Evolutionary conservation across 345 rosid species (phyloP).

Genomic region (Ceriops zippeliana): DNA sequence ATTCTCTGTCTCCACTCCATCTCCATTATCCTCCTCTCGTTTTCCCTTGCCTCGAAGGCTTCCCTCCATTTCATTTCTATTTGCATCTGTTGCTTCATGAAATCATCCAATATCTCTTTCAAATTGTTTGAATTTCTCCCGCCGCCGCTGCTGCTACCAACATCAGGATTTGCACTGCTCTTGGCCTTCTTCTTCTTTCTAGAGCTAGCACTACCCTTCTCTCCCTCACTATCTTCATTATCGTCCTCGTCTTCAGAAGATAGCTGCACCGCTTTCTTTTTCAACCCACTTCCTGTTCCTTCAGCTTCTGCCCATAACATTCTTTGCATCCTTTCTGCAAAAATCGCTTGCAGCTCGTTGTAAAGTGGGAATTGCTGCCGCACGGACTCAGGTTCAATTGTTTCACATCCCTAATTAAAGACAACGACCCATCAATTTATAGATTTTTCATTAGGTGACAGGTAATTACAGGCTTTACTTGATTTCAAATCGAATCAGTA

Average conservation of each 20-base stretch:
- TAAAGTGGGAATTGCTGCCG: slow-evolving; percentile 86
- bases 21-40: slow-evolving; percentile 69
- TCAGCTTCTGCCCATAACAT: slow-evolving; percentile 74
- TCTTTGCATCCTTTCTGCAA: slow-evolving; percentile 60
- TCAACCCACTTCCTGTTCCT: slow-evolving; percentile 51
- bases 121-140: slow-evolving; percentile 22
- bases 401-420: slow-evolving; percentile 67
- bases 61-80: slow-evolving; percentile 91
- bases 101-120: slow-evolving; percentile 60
- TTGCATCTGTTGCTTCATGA: slow-evolving; percentile 77
- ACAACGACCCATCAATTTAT: not conserved
- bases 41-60: slow-evolving; percentile 65
- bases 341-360: slow-evolving; percentile 68
- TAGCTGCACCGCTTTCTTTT: slow-evolving; percentile 44
- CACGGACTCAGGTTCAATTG: slow-evolving; percentile 62
- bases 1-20: slow-evolving; percentile 84
- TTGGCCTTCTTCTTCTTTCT: slow-evolving; percentile 55
- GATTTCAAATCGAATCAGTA: slow-evolving; percentile 7
- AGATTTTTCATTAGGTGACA: not conserved
- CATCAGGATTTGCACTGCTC: slow-evolving; percentile 3
- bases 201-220: slow-evolving; percentile 25
- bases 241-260: slow-evolving; percentile 83
- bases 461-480: too few relatives aligned
- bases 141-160: slow-evolving; percentile 13
- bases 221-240: slow-evolving; percentile 51